phyloP scores from a whole-genome alignment of 768 basidiomycete genomes.

The Neoboletus subvelutipes region DNA sequence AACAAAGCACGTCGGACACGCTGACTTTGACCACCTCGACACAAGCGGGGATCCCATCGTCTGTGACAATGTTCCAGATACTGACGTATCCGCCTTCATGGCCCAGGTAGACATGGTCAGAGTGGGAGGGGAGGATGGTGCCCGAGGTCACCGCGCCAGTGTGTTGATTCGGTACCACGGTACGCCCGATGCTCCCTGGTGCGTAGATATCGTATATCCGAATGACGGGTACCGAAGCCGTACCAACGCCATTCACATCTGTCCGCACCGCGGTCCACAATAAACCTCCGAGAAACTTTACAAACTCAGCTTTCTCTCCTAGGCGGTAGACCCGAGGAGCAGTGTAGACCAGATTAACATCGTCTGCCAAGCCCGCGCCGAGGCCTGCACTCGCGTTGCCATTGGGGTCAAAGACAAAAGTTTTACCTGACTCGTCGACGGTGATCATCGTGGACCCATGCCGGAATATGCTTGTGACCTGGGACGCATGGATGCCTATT shows the following conservation, averaged over 20 bases:
- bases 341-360: constrained; percentile 47
- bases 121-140: constrained; percentile 67
- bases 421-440: constrained; percentile 84
- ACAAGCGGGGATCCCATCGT: constrained; percentile 61
- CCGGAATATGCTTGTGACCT: constrained; percentile 75
- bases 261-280: constrained; percentile 79
- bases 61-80: constrained; percentile 65
- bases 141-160: constrained; percentile 84
- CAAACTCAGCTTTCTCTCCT: constrained; percentile 81
- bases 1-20: constrained; percentile 73
- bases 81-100: constrained; percentile 91
- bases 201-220: constrained; percentile 77
- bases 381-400: constrained; percentile 11
- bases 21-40: constrained; percentile 78
- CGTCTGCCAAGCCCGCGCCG: constrained; percentile 32
- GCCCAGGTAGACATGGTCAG: constrained; percentile 72
- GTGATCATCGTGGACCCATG: constrained; percentile 70
- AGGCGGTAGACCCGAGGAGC: constrained; percentile 63
- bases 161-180: constrained; percentile 62
- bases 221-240: constrained; percentile 63
- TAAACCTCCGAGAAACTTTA: constrained; percentile 66
- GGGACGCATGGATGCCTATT: constrained; percentile 58
- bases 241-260: constrained; percentile 43
- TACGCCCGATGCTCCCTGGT: constrained; percentile 53
- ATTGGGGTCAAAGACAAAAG: constrained; percentile 65